phyloP scores from a whole-genome alignment of 495 filamentous ascomycete species.

The Penicillium salamii region DNA sequence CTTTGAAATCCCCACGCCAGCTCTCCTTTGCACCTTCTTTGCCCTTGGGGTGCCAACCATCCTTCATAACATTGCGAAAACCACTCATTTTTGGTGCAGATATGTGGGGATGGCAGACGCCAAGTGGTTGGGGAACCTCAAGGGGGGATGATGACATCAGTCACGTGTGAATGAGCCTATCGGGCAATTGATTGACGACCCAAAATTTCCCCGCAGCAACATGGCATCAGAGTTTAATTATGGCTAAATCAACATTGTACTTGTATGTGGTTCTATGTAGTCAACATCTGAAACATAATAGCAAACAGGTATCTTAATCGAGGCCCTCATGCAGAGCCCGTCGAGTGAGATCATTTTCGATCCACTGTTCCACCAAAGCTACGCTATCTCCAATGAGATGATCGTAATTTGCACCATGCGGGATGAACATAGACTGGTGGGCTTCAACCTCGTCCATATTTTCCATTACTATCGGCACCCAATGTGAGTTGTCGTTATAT shows the following conservation, averaged over 20 bases:
- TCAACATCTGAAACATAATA: too few species aligned
- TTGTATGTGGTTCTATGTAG: not conserved
- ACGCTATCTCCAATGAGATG: conserved; percentile 72
- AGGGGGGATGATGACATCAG: not conserved
- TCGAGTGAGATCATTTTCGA: conserved; percentile 48
- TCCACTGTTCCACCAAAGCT: conserved; percentile 67
- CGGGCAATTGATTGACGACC: not conserved
- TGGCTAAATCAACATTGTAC: too few species aligned
- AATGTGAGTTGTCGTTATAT: conserved; percentile 56
- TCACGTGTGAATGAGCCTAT: not conserved
- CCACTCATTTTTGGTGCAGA: conserved; percentile 43
- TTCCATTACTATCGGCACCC: conserved; percentile 76
- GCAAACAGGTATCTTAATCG: too few species aligned
- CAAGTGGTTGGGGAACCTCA: not conserved
- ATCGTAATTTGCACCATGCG: conserved; percentile 63
- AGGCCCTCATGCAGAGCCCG: conserved; percentile 18
- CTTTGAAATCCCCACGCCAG: conserved; percentile 59
- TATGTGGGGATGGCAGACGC: conserved; percentile 2
- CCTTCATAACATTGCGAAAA: conserved; percentile 49
- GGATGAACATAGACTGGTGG: conserved; percentile 79
- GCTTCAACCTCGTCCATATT: conserved; percentile 82
- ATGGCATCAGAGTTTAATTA: too few species aligned
- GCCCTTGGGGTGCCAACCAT: conserved; percentile 58
- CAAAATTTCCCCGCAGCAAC: not conserved
- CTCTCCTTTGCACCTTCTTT: conserved; percentile 55